A percentile compares a stretch with the other conserved stretches of the same genome.
phyloP scores from a whole-genome alignment of 129 eudicot species.

The Scalesia atractyloides region DNA sequence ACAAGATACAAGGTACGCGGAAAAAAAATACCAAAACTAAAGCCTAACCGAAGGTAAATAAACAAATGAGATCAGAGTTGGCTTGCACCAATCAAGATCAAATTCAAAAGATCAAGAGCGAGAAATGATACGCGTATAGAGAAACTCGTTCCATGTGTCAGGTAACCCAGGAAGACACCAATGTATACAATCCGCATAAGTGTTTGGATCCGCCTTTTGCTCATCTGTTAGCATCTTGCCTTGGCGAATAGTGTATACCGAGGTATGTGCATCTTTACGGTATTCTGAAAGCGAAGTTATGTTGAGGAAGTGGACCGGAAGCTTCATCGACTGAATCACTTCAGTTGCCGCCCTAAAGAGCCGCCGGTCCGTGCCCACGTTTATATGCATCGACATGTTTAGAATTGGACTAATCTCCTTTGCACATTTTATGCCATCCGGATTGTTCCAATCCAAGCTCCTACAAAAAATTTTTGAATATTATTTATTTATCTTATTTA shows the following conservation, averaged over 20 bases:
- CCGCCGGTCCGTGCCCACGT: conserved; percentile 78
- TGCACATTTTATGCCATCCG: conserved; percentile 85
- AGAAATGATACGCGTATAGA: conserved; percentile 67
- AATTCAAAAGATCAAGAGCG: conserved; percentile 45
- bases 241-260: conserved; percentile 81
- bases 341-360: conserved; percentile 59
- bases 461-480: conserved; percentile 28
- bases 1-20: conserved; percentile 31
- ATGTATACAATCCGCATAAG: conserved; percentile 86
- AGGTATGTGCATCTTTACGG: conserved; percentile 89
- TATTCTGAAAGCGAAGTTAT: conserved; percentile 82
- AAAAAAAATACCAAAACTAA: conserved; percentile 8
- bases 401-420: conserved; percentile 74
- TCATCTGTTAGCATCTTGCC: conserved; percentile 75
- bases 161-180: conserved; percentile 98
- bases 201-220: conserved; percentile 72
- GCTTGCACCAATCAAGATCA: not conserved
- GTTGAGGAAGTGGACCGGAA: conserved; percentile 77
- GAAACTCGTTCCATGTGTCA: conserved; percentile 88
- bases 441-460: conserved; percentile 93
- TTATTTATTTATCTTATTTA: not conserved
- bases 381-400: conserved; percentile 66
- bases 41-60: conserved; percentile 25
- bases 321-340: conserved; percentile 60
- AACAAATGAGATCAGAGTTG: conserved; percentile 4